Base-by-base conservation (phyloP, 2,329 filamentous ascomycete genomes). In the Nemania abortiva region DNA sequence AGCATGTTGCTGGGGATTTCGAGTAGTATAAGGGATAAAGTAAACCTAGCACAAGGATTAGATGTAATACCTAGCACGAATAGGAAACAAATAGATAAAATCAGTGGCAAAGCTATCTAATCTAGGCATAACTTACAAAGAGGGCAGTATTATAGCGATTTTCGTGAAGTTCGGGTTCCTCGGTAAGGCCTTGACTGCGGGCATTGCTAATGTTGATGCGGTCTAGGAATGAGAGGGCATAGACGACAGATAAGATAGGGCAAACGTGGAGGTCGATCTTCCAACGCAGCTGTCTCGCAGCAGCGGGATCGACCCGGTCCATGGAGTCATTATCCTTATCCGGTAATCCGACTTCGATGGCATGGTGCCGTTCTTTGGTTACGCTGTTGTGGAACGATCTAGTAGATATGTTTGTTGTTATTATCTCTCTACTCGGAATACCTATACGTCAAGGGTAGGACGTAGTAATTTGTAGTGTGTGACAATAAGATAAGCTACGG, bases 131-230 rank as follows among this genome's bases (percentile, higher is more conserved):
- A 72, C 77, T 66, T 69, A 80, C 76, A 24, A 79, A 81, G 2
- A 84, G 78, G 6, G 80, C 81, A 63, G 84, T 76, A 69, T 85
- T 85, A 74, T 82, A 86, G 27, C 81, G 78, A 61, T 80, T 81
- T 5, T 81, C 82, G 1, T 76, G 73, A 24, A 86, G 77, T 9
- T 81, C 73, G 1, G 86, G 77, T 15, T 85, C 83, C 29, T 77
- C 73, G 0, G 78, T 74, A 69, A 87, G 77, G 47, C 84, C 81
- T 70, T 83, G 78, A 63, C 85, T 83, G 57, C 79, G 77, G 9
- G 83, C 83, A 76, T 86, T 85, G 76, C 82, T 81, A 64, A 85
- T 84, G 70, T 85, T 84, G 79, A 80, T 82, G 39, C 83, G 80
- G 55, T 84, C 82, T 22, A 84, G 74, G 65, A 83, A 83, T 7